A percentile compares a stretch with the other conserved stretches of the same genome.
Conservation (phyloP, 2,329 filamentous ascomycete genomes). For the Macrophomina tecta region DNA sequence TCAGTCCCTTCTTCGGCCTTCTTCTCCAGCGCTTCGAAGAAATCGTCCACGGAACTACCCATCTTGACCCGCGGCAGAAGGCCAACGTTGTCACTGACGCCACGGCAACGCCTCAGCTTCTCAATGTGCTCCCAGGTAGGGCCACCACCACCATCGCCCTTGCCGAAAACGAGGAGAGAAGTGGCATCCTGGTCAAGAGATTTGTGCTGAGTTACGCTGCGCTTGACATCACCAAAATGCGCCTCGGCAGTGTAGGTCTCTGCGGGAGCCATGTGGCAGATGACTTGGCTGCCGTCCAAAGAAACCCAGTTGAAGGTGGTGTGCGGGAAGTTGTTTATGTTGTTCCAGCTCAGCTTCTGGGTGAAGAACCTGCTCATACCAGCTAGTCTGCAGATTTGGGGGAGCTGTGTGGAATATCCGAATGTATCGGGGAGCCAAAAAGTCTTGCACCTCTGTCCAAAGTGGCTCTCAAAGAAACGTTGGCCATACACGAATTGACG, state of each 20-base stretch:
- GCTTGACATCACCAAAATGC: constrained; percentile 90
- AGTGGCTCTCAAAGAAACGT: constrained; percentile 90
- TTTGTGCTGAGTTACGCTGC: constrained; percentile 91
- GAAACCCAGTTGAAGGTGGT: constrained; percentile 99
- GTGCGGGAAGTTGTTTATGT: constrained; percentile 98
- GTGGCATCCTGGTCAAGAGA: constrained; percentile 92
- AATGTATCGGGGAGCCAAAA: constrained; percentile 99
- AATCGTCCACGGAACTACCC: constrained; percentile 89
- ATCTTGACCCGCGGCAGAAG: constrained; percentile 85
- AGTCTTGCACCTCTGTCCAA: constrained; percentile 84
- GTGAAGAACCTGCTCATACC: constrained; percentile 97
- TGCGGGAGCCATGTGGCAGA: constrained; percentile 95
- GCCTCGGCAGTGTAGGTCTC: constrained; percentile 96
- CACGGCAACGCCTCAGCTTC: constrained; percentile 90
- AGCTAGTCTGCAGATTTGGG: constrained; percentile 90
- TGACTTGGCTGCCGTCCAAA: constrained; percentile 91
- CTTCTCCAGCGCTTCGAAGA: constrained; percentile 84
- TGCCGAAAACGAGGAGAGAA: constrained; percentile 91
- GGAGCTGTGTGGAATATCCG: constrained; percentile 93
- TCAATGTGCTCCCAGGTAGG: constrained; percentile 94
- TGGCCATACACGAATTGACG: constrained; percentile 96
- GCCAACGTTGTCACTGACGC: constrained; percentile 85
- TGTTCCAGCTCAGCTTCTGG: constrained; percentile 99
- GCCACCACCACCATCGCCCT: constrained; percentile 94
- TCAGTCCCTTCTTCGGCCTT: constrained; percentile 71